Conservation (phyloP, 2,329 filamentous ascomycete genomes). For the Hypoxylon sp. region DNA sequence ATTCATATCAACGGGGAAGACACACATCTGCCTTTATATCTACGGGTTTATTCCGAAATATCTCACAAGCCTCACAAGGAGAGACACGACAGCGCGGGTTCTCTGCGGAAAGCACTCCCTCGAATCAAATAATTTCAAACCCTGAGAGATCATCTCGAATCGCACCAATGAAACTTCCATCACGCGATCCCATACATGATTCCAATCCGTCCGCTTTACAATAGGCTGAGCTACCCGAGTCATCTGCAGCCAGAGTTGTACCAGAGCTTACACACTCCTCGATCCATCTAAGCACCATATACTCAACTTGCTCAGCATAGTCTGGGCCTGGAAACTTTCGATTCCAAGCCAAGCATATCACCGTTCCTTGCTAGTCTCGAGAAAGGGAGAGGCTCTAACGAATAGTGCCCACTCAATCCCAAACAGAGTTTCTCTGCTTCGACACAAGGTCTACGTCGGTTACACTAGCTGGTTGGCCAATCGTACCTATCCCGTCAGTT, state of each 20-base stretch:
- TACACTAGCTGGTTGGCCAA: constrained; percentile 39
- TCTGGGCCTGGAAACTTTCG: constrained; percentile 29
- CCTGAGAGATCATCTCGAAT: constrained; percentile 39
- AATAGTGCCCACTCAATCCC: constrained; percentile 23
- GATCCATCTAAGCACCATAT: constrained; percentile 36
- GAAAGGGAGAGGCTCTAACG: constrained; percentile 33
- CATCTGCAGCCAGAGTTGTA: constrained; percentile 47
- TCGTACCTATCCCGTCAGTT: constrained; percentile 41
- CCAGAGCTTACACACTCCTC: constrained; percentile 40
- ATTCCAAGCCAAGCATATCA: constrained; percentile 30
- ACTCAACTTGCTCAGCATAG: constrained; percentile 17
- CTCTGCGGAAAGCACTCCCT: constrained; percentile 19
- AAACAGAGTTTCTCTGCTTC: constrained; percentile 41
- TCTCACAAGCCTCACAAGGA: constrained; percentile 23
- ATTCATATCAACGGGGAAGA: constrained; percentile 18
- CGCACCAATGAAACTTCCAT: constrained; percentile 40
- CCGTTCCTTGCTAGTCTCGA: constrained; percentile 27
- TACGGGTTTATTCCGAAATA: constrained; percentile 19
- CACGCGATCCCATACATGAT: constrained; percentile 51
- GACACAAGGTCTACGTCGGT: constrained; percentile 44
- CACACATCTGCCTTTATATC: constrained; percentile 9
- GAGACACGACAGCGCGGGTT: constrained; percentile 22
- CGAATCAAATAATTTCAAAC: constrained; percentile 32
- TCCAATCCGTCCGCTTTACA: constrained; percentile 35
- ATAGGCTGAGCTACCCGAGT: constrained; percentile 50